These are phyloP conservation scores for Ascochyta koolunga DNA, from an alignment of 2,329 filamentous ascomycete genomes.

Conservation along the genomic window DNA sequence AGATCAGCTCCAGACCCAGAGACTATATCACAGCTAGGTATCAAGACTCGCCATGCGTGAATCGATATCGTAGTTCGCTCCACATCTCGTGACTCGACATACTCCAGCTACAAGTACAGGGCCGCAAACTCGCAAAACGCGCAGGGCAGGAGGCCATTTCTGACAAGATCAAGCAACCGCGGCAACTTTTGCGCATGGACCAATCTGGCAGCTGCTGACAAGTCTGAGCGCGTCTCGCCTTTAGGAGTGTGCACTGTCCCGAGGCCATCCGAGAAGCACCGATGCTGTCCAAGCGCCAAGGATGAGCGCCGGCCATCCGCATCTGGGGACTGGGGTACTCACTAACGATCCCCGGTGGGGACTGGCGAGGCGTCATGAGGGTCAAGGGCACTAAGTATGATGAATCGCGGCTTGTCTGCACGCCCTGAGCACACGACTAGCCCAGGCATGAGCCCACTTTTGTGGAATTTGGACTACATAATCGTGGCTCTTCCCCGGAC, in stretches of 20 bases:
- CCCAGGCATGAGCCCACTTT: slow-evolving; percentile 40
- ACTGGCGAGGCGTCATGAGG: slow-evolving; percentile 44
- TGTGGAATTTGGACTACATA: slow-evolving; percentile 43
- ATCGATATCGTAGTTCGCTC: slow-evolving; percentile 16
- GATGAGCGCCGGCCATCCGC: slow-evolving; percentile 40
- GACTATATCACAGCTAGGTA: background rate
- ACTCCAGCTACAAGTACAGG: background rate
- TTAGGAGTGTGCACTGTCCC: slow-evolving; percentile 34
- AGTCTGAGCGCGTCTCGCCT: slow-evolving; percentile 22
- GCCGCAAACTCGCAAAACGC: background rate
- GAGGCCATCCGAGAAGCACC: slow-evolving; percentile 43
- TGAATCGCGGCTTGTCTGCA: slow-evolving; percentile 39
- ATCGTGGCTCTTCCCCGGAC: slow-evolving; percentile 33
- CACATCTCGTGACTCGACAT: slow-evolving; percentile 23
- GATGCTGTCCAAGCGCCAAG: slow-evolving; percentile 34
- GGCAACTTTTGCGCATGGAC: slow-evolving; percentile 15
- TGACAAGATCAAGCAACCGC: slow-evolving; percentile 25
- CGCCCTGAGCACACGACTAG: slow-evolving; percentile 38
- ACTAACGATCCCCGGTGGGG: slow-evolving; percentile 43
- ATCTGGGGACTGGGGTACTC: slow-evolving; percentile 48
- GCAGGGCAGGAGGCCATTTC: slow-evolving; percentile 16
- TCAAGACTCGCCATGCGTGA: slow-evolving; percentile 10
- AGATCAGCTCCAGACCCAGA: slow-evolving; percentile 24
- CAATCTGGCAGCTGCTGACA: slow-evolving; percentile 33
- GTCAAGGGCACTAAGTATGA: slow-evolving; percentile 35